These are phyloP conservation scores for Mentha longifolia DNA, from an alignment of 257 asterid genomes.

Conservation along the genomic window DNA sequence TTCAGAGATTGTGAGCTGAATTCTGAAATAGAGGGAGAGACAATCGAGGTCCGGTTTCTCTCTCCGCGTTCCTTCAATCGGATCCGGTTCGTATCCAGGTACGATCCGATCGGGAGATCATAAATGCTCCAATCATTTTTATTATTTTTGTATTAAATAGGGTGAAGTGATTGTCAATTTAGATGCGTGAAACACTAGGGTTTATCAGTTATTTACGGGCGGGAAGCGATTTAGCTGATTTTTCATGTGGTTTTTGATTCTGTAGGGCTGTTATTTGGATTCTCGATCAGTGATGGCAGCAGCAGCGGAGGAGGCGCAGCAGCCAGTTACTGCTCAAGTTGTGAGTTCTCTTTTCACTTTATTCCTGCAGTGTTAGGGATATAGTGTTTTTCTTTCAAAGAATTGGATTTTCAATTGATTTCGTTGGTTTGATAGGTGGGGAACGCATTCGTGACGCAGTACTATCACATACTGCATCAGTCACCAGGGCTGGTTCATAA, in stretches of 20 bases:
- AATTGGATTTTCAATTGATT: neutral
- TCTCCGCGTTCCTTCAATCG: slow-evolving; percentile 37
- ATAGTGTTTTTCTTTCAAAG: neutral
- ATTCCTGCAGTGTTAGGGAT: neutral
- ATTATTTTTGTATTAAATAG: neutral
- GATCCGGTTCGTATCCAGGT: slow-evolving; percentile 64
- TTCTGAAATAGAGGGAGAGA: slow-evolving; percentile 39
- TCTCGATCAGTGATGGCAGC: slow-evolving; percentile 51
- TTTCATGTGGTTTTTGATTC: slow-evolving; percentile 29
- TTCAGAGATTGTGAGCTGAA: slow-evolving; percentile 9
- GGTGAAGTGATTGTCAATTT: slow-evolving; percentile 6
- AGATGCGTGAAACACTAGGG: slow-evolving; percentile 20
- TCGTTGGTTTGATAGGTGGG: slow-evolving; percentile 63
- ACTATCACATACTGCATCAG: slow-evolving; percentile 78
- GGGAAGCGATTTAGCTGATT: slow-evolving; percentile 21
- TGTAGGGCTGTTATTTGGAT: slow-evolving; percentile 40
- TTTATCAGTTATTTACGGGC: neutral
- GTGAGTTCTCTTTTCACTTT: slow-evolving; percentile 44
- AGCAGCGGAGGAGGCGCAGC: slow-evolving; percentile 46
- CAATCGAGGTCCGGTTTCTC: slow-evolving; percentile 41
- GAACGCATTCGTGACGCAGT: slow-evolving; percentile 87
- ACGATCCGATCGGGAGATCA: slow-evolving; percentile 37
- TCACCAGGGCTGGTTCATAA: slow-evolving; percentile 75
- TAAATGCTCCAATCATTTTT: slow-evolving; percentile 4
- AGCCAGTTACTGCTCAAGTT: slow-evolving; percentile 58